Conservation (phyloP, 2,329 filamentous ascomycete genomes). For the Chaetomium sp. region DNA sequence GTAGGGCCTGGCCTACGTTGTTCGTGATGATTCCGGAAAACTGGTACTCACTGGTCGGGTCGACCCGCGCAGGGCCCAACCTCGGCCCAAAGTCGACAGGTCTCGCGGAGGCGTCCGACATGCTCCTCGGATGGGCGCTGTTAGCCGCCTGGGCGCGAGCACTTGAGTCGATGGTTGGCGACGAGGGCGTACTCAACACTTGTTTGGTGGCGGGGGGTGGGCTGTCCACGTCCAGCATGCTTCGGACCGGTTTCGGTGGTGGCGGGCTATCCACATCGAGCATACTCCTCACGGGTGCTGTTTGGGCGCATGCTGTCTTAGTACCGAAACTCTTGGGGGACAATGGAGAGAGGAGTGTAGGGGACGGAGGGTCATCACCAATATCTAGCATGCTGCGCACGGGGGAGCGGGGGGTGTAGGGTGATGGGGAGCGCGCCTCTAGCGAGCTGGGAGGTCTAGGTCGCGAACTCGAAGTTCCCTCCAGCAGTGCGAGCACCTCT, state of each 20-base stretch:
- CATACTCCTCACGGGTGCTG: constrained; percentile 60
- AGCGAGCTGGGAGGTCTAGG: constrained; percentile 40
- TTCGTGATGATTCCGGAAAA: constrained; percentile 61
- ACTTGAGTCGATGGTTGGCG: constrained; percentile 48
- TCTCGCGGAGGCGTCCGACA: constrained; percentile 56
- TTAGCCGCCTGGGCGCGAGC: constrained; percentile 39
- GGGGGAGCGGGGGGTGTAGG: constrained; percentile 63
- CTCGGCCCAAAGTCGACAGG: constrained; percentile 52
- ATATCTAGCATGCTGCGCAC: constrained; percentile 70
- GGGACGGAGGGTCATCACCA: constrained; percentile 46
- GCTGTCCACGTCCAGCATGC: constrained; percentile 55
- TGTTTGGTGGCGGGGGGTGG: constrained; percentile 38
- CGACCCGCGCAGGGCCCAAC: constrained; percentile 37
- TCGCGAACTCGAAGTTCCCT: constrained; percentile 45
- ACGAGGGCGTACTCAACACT: constrained; percentile 50
- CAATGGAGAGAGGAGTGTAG: constrained; percentile 30
- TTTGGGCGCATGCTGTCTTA: constrained; percentile 43
- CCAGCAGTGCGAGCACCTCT: constrained; percentile 71
- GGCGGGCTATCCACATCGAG: constrained; percentile 57
- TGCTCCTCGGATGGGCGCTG: constrained; percentile 51
- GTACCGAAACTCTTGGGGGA: constrained; percentile 25
- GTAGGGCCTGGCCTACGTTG: constrained; percentile 51
- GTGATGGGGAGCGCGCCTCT: constrained; percentile 53
- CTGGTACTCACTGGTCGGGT: constrained; percentile 60
- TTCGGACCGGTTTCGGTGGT: constrained; percentile 46